Evolutionary conservation across 1,284 basidiomycete genomes (phyloP), one percentile per base, ranked within the genome.

Genomic region (Sporisorium iseilematis-ciliati): DNA sequence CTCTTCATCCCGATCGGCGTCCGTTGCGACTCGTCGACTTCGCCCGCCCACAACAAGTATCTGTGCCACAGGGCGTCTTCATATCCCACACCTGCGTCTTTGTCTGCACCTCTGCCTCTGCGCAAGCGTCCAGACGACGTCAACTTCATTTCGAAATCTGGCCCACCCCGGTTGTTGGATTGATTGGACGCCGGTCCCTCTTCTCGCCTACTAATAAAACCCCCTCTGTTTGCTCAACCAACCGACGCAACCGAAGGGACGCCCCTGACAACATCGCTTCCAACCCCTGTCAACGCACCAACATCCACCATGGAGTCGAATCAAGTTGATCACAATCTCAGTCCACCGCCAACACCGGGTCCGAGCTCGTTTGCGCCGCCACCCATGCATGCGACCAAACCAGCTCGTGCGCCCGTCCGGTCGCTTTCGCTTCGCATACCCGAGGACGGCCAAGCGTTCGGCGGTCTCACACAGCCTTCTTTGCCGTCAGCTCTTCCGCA

Each of bases 371-470:
- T 75, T 45, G 65, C 70, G 18, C 65, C 70, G 16, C 57, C 38
- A 29, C 31, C 54, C 3, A 25, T 59, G 48, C 61, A 57, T 31
- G 23, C 57, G 4, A 10, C 53, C 43, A 53, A 46, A 11, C 38
- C 50, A 31, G 33, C 43, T 7, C 62, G 55, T 18, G 29, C 52
- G 33, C 62, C 68, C 7, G 52, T 51, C 20, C 60, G 61, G 5
- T 60, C 62, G 26, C 66, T 75, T 20, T 75, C 72, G 33, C 63
- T 76, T 11, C 56, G 57, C 46, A 76, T 76, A 14, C 74, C 74
- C 11, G 54, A 67, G 20, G 64, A 72, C 49, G 68, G 64, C 7
- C 59, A 65, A 8, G 62, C 68, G 7, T 75, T 70, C 45, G 73
- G 48, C 18, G 60, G 64, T 42, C 61, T 70, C 21, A 63, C 49